Evolutionary conservation across 129 eudicot genomes (phyloP).

Genomic region (Pittosporum tobira): DNA sequence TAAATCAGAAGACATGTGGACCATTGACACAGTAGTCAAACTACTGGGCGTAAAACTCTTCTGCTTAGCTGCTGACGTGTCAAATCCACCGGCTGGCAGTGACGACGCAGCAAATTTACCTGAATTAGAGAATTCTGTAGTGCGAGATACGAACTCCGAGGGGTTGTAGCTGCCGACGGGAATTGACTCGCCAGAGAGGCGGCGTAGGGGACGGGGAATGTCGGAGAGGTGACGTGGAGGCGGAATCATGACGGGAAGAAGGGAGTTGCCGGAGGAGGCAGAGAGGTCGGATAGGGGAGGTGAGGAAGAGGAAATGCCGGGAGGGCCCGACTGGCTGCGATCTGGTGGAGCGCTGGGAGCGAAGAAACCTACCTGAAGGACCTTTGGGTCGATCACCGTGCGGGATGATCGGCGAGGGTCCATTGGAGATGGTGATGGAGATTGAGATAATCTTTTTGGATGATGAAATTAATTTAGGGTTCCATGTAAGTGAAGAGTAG

Average conservation of each 20-base stretch:
- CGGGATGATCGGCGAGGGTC: conserved; percentile 66
- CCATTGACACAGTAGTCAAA: conserved; percentile 46
- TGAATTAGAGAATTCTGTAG: conserved; percentile 26
- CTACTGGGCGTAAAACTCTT: conserved; percentile 26
- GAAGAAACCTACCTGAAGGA: conserved; percentile 88
- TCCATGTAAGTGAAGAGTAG: too few relatives aligned
- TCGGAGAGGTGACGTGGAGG: conserved; percentile 65
- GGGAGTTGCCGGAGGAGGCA: conserved; percentile 61
- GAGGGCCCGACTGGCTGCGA: conserved; percentile 49
- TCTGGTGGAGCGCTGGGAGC: conserved; percentile 46
- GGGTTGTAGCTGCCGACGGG: conserved; percentile 40
- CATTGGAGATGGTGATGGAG: conserved; percentile 26
- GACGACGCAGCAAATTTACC: conserved; percentile 51
- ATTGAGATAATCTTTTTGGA: too few relatives aligned
- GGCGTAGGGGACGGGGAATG: conserved; percentile 33
- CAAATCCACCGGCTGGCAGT: conserved; percentile 63
- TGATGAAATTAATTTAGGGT: too few relatives aligned
- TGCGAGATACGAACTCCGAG: conserved; percentile 31
- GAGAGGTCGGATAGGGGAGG: conserved; percentile 44
- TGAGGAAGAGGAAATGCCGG: conserved; percentile 27
- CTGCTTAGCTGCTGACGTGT: conserved; percentile 36
- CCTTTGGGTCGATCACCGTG: conserved; percentile 76
- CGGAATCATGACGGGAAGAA: conserved; percentile 89
- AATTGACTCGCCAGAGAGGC: conserved; percentile 20
- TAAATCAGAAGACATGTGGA: conserved; percentile 23